These are phyloP conservation scores for Corynespora cassiicola DNA, from an alignment of 2,329 filamentous ascomycete species.

Conservation along the genomic window DNA sequence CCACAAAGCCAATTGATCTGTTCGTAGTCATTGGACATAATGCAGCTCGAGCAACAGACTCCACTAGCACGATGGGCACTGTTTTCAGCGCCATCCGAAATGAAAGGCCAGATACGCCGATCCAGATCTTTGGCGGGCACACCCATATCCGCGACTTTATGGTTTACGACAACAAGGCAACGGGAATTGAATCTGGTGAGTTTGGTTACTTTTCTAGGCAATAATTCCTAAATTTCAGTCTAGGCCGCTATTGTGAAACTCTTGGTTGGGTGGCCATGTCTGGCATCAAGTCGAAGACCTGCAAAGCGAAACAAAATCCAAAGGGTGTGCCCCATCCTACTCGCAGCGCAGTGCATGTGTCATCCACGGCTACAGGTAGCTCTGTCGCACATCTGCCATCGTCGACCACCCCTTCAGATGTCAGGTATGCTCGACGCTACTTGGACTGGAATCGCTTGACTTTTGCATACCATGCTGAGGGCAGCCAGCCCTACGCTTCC, in stretches of 20 bases:
- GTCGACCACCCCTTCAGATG: constrained; percentile 38
- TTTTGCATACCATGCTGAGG: constrained; percentile 68
- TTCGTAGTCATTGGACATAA: constrained; percentile 72
- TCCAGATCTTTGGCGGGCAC: constrained; percentile 72
- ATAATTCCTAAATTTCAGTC: neutral
- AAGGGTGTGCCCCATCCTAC: constrained; percentile 53
- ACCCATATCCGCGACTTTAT: constrained; percentile 70
- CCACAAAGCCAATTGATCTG: constrained; percentile 64
- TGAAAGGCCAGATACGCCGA: constrained; percentile 62
- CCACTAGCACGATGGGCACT: constrained; percentile 52
- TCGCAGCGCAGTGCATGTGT: constrained; percentile 36
- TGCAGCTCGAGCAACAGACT: constrained; percentile 57
- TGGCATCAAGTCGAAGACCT: constrained; percentile 60
- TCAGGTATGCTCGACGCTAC: constrained; percentile 66
- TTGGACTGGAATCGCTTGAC: constrained; percentile 73
- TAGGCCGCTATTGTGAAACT: constrained; percentile 70
- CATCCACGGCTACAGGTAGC: constrained; percentile 35
- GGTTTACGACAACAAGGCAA: constrained; percentile 67
- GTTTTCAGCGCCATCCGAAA: constrained; percentile 67
- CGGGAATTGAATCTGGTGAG: constrained; percentile 64
- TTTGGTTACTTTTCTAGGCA: neutral
- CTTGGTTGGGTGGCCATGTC: constrained; percentile 71
- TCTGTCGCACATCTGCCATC: constrained; percentile 40
- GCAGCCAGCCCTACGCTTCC: constrained; percentile 49
- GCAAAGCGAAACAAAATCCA: constrained; percentile 50